Percentiles rank a stretch among this genome's conserved stretches.
Evolutionary conservation across 495 filamentous ascomycete genomes (phyloP).

Genomic region (Recurvomyces mirabilis): DNA sequence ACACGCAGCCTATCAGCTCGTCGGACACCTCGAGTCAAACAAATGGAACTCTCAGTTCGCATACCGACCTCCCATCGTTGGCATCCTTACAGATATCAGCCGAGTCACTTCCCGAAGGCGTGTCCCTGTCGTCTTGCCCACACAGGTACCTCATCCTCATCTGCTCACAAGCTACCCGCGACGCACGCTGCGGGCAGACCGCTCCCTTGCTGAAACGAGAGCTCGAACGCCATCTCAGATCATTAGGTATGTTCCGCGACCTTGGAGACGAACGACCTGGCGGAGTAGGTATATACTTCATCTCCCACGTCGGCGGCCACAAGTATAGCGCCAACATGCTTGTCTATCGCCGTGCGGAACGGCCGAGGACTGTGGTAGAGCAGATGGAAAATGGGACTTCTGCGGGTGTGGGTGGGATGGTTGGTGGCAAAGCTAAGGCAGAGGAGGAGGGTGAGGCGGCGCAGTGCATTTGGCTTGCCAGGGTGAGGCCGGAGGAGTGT

Average conservation of each 20-base stretch:
- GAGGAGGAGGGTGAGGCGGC: constrained; percentile 41
- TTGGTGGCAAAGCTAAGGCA: constrained; percentile 22
- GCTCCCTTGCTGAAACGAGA: constrained; percentile 79
- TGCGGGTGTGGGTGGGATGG: constrained; percentile 11
- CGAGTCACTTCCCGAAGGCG: constrained; percentile 35
- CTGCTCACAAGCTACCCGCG: constrained; percentile 84
- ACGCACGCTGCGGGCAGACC: constrained; percentile 87
- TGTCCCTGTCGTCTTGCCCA: constrained; percentile 59
- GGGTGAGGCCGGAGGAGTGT: constrained; percentile 82
- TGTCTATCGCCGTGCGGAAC: constrained; percentile 58
- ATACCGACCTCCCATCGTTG: constrained; percentile 6
- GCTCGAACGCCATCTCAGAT: constrained; percentile 79
- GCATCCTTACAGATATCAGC: too few relatives aligned
- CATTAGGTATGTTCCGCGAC: constrained; percentile 75
- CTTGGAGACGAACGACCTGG: constrained; percentile 75
- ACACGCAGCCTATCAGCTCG: constrained; percentile 51
- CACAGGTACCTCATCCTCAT: constrained; percentile 82
- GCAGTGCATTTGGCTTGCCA: constrained; percentile 90
- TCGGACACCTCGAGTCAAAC: neutral
- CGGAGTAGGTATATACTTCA: constrained; percentile 89
- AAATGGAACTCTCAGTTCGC: constrained; percentile 13
- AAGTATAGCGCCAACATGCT: constrained; percentile 90
- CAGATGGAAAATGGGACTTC: constrained; percentile 19
- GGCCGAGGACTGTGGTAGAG: constrained; percentile 39
- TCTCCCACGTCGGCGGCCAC: constrained; percentile 90